A percentile compares a stretch with the other conserved stretches of the same genome.
phyloP scores from a whole-genome alignment of 202 grass and related monocot species.

The Alloteropsis angusta region DNA sequence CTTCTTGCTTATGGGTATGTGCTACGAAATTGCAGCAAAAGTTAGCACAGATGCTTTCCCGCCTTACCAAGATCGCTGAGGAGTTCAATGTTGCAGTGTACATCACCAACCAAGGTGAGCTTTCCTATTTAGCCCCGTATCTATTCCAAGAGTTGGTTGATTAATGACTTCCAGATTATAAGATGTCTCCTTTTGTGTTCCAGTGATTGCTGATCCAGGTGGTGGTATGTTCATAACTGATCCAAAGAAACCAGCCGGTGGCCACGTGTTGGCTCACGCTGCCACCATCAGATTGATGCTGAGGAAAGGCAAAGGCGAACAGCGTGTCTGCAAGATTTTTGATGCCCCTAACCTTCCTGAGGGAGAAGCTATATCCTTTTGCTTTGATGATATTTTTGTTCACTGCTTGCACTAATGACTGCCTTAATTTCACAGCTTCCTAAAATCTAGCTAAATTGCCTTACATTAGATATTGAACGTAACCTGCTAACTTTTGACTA shows the following conservation, averaged over 20 bases:
- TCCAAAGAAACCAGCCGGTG: slow-evolving; percentile 79
- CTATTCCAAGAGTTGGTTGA: slow-evolving; percentile 5
- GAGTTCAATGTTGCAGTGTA: slow-evolving; percentile 97
- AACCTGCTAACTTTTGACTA: background rate
- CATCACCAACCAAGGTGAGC: slow-evolving; percentile 87
- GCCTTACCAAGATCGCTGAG: slow-evolving; percentile 84
- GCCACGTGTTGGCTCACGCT: slow-evolving; percentile 74
- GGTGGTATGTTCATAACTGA: slow-evolving; percentile 82
- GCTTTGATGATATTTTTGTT: background rate
- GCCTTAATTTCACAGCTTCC: background rate
- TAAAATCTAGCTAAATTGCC: background rate
- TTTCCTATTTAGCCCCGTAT: background rate
- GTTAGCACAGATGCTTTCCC: slow-evolving; percentile 83
- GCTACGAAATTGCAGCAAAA: slow-evolving; percentile 63
- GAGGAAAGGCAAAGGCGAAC: slow-evolving; percentile 94
- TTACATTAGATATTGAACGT: background rate
- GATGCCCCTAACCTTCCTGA: slow-evolving; percentile 90
- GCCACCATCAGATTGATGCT: slow-evolving; percentile 74
- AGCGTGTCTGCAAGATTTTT: slow-evolving; percentile 83
- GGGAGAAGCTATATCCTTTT: slow-evolving; percentile 91
- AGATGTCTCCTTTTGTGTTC: slow-evolving; percentile 9
- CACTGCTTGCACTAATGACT: background rate
- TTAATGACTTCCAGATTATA: background rate
- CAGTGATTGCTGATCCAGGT: slow-evolving; percentile 88
- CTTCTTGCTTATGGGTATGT: slow-evolving; percentile 14